These are phyloP conservation scores for Corrigiola litoralis DNA, from an alignment of 179 eudicot species.

Conservation along the genomic window DNA sequence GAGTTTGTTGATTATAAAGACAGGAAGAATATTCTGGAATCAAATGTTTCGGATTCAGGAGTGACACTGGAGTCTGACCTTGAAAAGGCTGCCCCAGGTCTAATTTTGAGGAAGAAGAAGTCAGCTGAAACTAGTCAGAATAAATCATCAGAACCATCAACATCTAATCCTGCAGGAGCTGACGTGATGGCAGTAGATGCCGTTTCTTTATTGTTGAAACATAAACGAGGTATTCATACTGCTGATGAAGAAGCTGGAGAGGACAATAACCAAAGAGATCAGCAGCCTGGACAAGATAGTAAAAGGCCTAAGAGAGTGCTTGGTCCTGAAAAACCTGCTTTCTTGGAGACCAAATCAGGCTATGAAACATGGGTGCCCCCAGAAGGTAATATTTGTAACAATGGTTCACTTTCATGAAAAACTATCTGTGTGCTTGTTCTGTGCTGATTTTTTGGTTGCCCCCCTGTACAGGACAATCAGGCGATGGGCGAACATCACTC, in stretches of 20 bases:
- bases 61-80: slow-evolving; percentile 31
- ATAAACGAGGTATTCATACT: slow-evolving; percentile 55
- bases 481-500: slow-evolving; percentile 90
- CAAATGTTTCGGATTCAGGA: slow-evolving; percentile 14
- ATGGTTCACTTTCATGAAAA: not conserved
- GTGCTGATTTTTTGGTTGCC: slow-evolving; percentile 17
- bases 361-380: slow-evolving; percentile 89
- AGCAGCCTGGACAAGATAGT: slow-evolving; percentile 33
- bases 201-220: slow-evolving; percentile 79
- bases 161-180: slow-evolving; percentile 22
- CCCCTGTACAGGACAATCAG: slow-evolving; percentile 74
- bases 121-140: slow-evolving; percentile 38
- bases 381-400: slow-evolving; percentile 46
- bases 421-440: not conserved
- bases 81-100: slow-evolving; percentile 90
- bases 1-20: slow-evolving; percentile 89
- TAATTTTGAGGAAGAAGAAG: slow-evolving; percentile 79
- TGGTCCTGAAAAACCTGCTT: slow-evolving; percentile 81
- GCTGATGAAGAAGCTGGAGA: slow-evolving; percentile 42
- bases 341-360: slow-evolving; percentile 34
- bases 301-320: slow-evolving; percentile 57
- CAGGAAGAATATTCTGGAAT: slow-evolving; percentile 50
- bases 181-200: slow-evolving; percentile 62
- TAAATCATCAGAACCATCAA: slow-evolving; percentile 27
- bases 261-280: slow-evolving; percentile 16